Conservation (phyloP, 805 yeast species). For the Candida parachauliodes region DNA sequence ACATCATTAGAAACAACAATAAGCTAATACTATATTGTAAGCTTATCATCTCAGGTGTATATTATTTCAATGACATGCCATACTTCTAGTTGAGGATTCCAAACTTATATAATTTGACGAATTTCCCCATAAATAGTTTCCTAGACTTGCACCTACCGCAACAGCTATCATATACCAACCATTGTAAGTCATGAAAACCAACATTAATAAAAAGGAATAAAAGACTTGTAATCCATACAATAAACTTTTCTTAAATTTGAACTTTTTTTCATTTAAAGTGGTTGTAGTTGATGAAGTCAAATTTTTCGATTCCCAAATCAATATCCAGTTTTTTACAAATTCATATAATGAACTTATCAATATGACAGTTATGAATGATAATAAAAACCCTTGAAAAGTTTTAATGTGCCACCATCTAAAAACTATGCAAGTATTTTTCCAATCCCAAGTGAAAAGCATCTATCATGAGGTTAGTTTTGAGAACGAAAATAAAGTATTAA, state of each 20-base stretch:
- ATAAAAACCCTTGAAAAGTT: constrained; percentile 46
- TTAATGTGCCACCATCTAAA: constrained; percentile 79
- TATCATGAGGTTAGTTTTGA: constrained; percentile 10
- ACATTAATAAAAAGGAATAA: constrained; percentile 70
- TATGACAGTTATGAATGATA: constrained; percentile 49
- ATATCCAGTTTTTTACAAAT: constrained; percentile 34
- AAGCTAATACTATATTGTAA: too few relatives aligned
- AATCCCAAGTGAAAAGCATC: constrained; percentile 81
- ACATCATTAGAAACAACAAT: too few relatives aligned
- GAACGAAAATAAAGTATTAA: neutral
- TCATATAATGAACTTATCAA: constrained; percentile 59
- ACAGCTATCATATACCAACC: constrained; percentile 82
- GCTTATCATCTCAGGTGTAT: neutral
- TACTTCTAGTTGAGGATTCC: constrained; percentile 13
- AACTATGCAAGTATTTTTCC: constrained; percentile 67
- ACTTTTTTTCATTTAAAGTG: constrained; percentile 8
- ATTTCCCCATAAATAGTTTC: constrained; percentile 58
- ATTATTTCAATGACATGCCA: constrained; percentile 37
- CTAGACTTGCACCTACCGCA: constrained; percentile 66
- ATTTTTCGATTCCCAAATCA: constrained; percentile 35
- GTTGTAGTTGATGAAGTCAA: constrained; percentile 10
- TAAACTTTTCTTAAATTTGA: constrained; percentile 33
- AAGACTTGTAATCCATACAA: constrained; percentile 65
- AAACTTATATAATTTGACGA: constrained; percentile 5
- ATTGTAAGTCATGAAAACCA: constrained; percentile 82